A percentile compares a stretch with the other conserved stretches of the same genome.
These are phyloP conservation scores for Basipetospora chlamydospora DNA, from an alignment of 2,329 filamentous ascomycete genomes.

Conservation along the genomic window DNA sequence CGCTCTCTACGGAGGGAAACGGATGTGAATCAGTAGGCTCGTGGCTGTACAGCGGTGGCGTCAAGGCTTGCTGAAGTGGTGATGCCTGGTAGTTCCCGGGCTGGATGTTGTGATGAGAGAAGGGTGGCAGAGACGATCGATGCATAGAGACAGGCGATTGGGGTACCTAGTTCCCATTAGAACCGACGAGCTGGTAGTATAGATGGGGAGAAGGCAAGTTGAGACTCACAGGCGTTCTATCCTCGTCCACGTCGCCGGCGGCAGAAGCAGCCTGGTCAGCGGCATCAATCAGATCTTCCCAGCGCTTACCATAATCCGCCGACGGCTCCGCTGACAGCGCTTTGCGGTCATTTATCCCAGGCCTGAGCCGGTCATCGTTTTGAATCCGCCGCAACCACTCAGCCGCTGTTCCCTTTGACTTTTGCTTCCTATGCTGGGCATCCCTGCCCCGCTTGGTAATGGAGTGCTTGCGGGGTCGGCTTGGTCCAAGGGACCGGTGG, in stretches of 20 bases:
- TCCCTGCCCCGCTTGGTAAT: slow-evolving; percentile 66
- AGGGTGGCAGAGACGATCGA: slow-evolving; percentile 46
- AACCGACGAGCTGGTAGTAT: too few species aligned
- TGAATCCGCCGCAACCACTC: slow-evolving; percentile 47
- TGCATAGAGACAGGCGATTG: slow-evolving; percentile 52
- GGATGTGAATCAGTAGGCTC: slow-evolving; percentile 56
- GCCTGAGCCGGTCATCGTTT: slow-evolving; percentile 50
- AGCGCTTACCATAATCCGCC: slow-evolving; percentile 71
- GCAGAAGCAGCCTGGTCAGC: slow-evolving; percentile 61
- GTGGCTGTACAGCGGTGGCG: slow-evolving; percentile 59
- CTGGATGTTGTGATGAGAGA: slow-evolving; percentile 45
- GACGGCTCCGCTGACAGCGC: slow-evolving; percentile 76
- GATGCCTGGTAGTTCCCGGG: slow-evolving; percentile 66
- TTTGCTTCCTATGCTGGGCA: slow-evolving; percentile 66
- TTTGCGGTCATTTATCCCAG: slow-evolving; percentile 58
- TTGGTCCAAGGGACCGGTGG: slow-evolving; percentile 56
- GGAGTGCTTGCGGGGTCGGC: slow-evolving; percentile 70
- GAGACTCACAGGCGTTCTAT: slow-evolving; percentile 67
- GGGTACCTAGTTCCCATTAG: slow-evolving; percentile 43
- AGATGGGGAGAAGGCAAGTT: not conserved
- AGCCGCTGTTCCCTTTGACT: slow-evolving; percentile 55
- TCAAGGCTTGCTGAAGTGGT: slow-evolving; percentile 78
- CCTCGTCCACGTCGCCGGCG: slow-evolving; percentile 80
- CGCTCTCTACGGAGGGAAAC: slow-evolving; percentile 78
- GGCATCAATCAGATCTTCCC: slow-evolving; percentile 93